These are phyloP conservation scores for Narthecium ossifragum DNA, from an alignment of 106 monocot genomes.

Conservation along the genomic window DNA sequence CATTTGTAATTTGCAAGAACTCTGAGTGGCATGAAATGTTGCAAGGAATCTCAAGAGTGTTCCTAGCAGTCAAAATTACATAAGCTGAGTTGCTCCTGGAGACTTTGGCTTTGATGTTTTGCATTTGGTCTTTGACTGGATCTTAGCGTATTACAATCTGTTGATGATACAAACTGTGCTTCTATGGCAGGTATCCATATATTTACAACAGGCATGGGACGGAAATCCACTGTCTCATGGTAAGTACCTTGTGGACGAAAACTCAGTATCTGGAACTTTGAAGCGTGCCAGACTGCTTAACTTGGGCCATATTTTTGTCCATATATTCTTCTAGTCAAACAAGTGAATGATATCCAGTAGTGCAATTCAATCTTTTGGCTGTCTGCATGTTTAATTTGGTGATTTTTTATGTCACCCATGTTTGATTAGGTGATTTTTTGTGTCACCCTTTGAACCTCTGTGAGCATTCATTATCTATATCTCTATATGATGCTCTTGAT, in stretches of 20 bases:
- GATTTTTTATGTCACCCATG: background rate
- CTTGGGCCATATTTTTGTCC: too few relatives aligned
- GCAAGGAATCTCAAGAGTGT: too few relatives aligned
- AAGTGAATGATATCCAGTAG: background rate
- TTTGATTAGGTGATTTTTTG: background rate
- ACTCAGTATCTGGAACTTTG: background rate
- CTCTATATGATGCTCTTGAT: background rate
- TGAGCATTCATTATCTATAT: too few relatives aligned
- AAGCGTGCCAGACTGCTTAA: too few relatives aligned
- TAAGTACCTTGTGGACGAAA: conserved; percentile 7
- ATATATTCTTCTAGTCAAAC: background rate
- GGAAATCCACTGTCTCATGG: conserved; percentile 92
- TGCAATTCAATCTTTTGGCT: too few relatives aligned
- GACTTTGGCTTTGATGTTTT: too few relatives aligned
- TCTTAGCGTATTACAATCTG: too few relatives aligned
- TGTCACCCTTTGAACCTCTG: background rate
- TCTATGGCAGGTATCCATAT: conserved; percentile 60
- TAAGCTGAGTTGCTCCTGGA: background rate
- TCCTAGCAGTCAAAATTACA: background rate
- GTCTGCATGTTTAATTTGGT: background rate
- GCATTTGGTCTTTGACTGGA: too few relatives aligned
- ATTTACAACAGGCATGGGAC: conserved; percentile 80
- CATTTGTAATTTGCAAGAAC: too few relatives aligned
- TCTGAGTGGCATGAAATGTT: too few relatives aligned
- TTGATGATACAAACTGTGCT: too few relatives aligned